Base-by-base conservation (phyloP, 768 basidiomycete species). In the Pholiota molesta region DNA sequence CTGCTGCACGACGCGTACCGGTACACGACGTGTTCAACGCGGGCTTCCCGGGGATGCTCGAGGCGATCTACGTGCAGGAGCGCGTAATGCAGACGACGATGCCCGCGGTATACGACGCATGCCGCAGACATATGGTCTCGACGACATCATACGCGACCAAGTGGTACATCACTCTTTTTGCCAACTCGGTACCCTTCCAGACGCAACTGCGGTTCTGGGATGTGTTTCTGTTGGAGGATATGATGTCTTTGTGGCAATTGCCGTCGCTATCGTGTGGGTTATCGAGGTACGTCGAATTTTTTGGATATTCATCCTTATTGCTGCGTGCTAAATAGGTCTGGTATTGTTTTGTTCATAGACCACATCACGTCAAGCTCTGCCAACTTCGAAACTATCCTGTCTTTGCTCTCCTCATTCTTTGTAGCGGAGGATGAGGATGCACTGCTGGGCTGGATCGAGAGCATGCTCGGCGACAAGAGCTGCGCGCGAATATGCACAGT, bases 141-240 rank as follows among this genome's bases (percentile, higher is more conserved):
- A 95, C 94, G 13, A 96, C 95, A 29, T 87, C 94, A 19, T 99
- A 97, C 77, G 95, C 95, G 28, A 98, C 97, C 1, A 99, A 99
- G 75, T 99, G 97, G 97, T 99, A 98, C 73, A 99, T 99, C 74
- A 99, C 97, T 2, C 80, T 99, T 14, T 99, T 98, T 70, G 88
- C 95, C 54, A 97, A 97, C 71, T 92, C 93, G 0, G 90, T 99
- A 45, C 95, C 97, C 23, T 99, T 97, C 74, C 93, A 96, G 74
- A 94, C 91, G 52, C 95, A 98, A 77, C 77, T 99, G 28, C 83
- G 97, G 63, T 72, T 99, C 31, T 99, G 97, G 97, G 97, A 99
- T 72, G 94, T 86, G 11, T 92, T 97, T 70, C 78, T 97, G 51
- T 75, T 96, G 21, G 97, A 98, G 64, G 97, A 10, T 83, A 87